Evolutionary conservation across 257 asterid species (phyloP), one percentile per base, ranked within the genome.

Genomic region (Solanum okadae): DNA sequence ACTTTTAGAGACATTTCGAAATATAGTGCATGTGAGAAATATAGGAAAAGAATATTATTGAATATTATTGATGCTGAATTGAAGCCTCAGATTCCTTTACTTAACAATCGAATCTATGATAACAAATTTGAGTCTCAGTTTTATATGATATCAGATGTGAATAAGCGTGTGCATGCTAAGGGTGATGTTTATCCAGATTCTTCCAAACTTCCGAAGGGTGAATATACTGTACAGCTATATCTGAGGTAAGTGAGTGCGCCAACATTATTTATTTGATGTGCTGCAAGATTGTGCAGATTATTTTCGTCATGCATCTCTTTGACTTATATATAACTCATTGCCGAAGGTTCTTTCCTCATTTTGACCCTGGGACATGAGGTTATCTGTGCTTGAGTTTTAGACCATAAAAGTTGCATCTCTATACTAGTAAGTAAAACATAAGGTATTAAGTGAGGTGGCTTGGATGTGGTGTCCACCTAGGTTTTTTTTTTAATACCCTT

Each of bases 141-240:
- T n/a, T n/a, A n/a, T n/a, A n/a, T n/a, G n/a, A n/a, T n/a, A n/a
- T n/a, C n/a, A n/a, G n/a, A n/a, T n/a, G n/a, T n/a, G n/a, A n/a
- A n/a, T n/a, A n/a, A 97, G 99, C 97, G 99, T 83, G 96, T 96
- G 72, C 91, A 93, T 91, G 91, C 98, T 86, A 89, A 89, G 95
- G 99, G 99, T 89, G 99, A 97, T 89, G 99, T 96, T 88, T 97
- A 97, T 94, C 99, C 99, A 83, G 92, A 91, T 11, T 72, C 90
- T 23, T 92, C 94, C 34, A 96, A 94, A 91, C 94, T 97, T 91
- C 98, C 99, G 34, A 97, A 96, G 98, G 99, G 98, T 87, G 98
- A 97, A 88, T 96, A 92, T 91, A 94, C 89, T 84, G 89, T 97
- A 86, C 99, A 92, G 93, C 98, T 97, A 61, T 93, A 93, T 93